These are phyloP conservation scores for Saccharum spontaneum DNA, from an alignment of 176 grass and related monocot genomes.

Conservation along the genomic window DNA sequence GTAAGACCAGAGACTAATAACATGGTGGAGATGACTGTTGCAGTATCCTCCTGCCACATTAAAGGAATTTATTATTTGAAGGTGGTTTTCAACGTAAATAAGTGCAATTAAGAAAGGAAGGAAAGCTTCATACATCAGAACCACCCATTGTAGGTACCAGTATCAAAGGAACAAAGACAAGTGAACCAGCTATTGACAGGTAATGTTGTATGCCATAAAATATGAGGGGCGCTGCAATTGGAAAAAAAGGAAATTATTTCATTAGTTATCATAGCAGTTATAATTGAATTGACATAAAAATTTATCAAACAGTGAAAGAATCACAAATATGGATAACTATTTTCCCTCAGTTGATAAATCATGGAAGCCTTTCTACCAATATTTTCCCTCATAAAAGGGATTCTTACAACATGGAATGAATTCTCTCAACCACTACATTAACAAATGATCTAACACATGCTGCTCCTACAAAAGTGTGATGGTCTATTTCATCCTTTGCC, in stretches of 20 bases:
- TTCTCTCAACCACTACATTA: neutral
- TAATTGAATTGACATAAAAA: slow-evolving; percentile 24
- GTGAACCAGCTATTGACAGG: slow-evolving; percentile 93
- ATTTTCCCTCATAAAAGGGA: neutral
- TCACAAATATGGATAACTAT: neutral
- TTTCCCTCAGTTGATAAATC: neutral
- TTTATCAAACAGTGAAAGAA: slow-evolving; percentile 4
- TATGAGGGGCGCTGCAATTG: slow-evolving; percentile 63
- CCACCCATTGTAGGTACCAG: slow-evolving; percentile 94
- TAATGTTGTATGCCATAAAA: slow-evolving; percentile 98
- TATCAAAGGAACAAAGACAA: slow-evolving; percentile 98
- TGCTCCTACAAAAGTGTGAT: neutral
- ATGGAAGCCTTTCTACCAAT: neutral
- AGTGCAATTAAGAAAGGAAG: slow-evolving; percentile 40
- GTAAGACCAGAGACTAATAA: slow-evolving; percentile 85
- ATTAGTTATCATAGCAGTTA: slow-evolving; percentile 12
- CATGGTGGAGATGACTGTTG: slow-evolving; percentile 94
- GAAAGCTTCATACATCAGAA: slow-evolving; percentile 71
- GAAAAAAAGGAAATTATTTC: slow-evolving; percentile 34
- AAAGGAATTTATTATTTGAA: slow-evolving; percentile 44
- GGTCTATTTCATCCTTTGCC: slow-evolving; percentile 12
- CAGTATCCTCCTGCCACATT: slow-evolving; percentile 82
- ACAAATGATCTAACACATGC: neutral
- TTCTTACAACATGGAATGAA: neutral
- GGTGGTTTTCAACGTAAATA: slow-evolving; percentile 23